phyloP scores from a whole-genome alignment of 371 early-diverging fungal genomes.

The Vittaforma corneae region DNA sequence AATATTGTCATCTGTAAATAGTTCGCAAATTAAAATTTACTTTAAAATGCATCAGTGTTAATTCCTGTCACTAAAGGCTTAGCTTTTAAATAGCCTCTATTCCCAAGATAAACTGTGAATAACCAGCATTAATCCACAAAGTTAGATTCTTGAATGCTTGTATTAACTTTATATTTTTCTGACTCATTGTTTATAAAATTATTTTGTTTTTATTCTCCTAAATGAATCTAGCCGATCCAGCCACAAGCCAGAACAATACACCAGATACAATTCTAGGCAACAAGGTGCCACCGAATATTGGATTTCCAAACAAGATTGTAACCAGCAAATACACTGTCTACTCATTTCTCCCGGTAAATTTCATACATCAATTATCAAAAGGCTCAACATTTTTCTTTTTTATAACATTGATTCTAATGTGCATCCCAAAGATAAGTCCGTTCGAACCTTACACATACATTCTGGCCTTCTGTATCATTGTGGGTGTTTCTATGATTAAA shows the following conservation, averaged over 20 bases:
- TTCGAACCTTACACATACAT: slow-evolving; percentile 57
- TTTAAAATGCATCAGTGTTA: no score
- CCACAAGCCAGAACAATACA: background rate
- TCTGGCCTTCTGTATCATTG: slow-evolving; percentile 67
- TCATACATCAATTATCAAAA: slow-evolving; percentile 76
- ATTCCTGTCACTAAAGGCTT: no score
- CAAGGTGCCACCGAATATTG: background rate
- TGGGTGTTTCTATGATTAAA: slow-evolving; percentile 72
- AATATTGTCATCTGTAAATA: no score
- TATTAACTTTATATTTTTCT: no score
- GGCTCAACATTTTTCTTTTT: slow-evolving; percentile 82
- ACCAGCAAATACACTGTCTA: slow-evolving; percentile 69
- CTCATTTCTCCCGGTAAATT: slow-evolving; percentile 76
- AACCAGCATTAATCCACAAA: no score
- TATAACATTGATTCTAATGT: slow-evolving; percentile 70
- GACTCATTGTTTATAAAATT: no score
- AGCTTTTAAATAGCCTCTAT: no score
- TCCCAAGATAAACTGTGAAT: no score
- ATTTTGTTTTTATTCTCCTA: no score
- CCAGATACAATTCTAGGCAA: background rate
- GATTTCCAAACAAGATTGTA: slow-evolving; percentile 31
- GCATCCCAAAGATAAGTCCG: slow-evolving; percentile 67
- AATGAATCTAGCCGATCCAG: no score
- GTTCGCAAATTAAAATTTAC: no score
- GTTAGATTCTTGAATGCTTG: no score